Evolutionary conservation across 2,329 filamentous ascomycete species (phyloP), one percentile per base, ranked within the genome.

Genomic region (Calonectria pseudoturangicola): DNA sequence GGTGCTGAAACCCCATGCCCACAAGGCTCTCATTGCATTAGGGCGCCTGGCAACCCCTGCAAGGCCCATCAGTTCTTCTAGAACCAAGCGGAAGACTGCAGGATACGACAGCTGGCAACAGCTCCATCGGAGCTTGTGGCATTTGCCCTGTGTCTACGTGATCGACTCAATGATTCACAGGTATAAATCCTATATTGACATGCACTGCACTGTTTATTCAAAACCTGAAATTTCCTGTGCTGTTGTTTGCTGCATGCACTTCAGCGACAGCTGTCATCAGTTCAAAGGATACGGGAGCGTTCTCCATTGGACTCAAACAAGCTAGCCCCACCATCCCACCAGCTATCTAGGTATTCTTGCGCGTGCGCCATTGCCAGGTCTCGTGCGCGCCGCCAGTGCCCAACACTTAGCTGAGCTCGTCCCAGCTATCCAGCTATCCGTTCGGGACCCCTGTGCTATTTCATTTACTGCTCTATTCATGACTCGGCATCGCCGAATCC

Each of bases 81-180:
- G 80, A 81, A 81, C 47, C 75, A 68, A 51, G 66, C 73, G 80
- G 80, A 81, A 82, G 71, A 76, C 39, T 68, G 70, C n/a, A 30
- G 63, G n/a, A 60, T 50, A 21, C 33, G 30, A 71, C 48, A 64
- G 67, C 66, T 70, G 56, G 62, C 67, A 66, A 71, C 51, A 62
- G 68, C 41, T 39, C 47, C 7, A 33, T 60, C 58, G 18, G 28
- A 33, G 30, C 45, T 28, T 48, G 43, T 36, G 27, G 51, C 63
- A 9, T 39, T 65, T 64, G 41, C 6, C 21, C 16, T 58, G 9
- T 10, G 18, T 13, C 30, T 13, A 7, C 18, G 62, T n/a, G 2
- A 41, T 10, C 18, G 27, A 36, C 13, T 33, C 48, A 58, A 66
- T 66, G 30, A 50, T 39, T 48, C 21, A 58, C 48, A 8, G 36